These are phyloP conservation scores for Colletotrichum simmondsii DNA, from an alignment of 2,329 filamentous ascomycete species.

Conservation along the genomic window DNA sequence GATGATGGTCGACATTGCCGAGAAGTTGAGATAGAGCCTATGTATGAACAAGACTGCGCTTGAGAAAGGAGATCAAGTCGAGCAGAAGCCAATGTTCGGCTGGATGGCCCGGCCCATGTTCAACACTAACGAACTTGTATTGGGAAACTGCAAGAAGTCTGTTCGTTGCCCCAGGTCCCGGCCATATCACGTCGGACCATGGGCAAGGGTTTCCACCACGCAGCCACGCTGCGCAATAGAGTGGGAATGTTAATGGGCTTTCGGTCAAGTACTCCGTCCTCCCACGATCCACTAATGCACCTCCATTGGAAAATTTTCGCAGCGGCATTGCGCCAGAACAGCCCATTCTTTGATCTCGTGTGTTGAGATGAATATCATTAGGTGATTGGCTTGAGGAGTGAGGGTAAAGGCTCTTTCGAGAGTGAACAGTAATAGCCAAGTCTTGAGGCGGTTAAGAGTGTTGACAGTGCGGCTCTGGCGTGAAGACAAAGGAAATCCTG, in stretches of 20 bases:
- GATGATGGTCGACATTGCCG: not conserved
- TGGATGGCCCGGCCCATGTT: slow-evolving; percentile 14
- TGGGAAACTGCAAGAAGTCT: slow-evolving; percentile 14
- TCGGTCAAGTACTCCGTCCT: slow-evolving; percentile 28
- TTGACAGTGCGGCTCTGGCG: not conserved
- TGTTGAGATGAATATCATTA: not conserved
- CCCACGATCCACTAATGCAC: slow-evolving; percentile 35
- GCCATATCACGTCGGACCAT: slow-evolving; percentile 30
- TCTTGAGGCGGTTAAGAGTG: not conserved
- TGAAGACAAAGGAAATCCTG: not conserved
- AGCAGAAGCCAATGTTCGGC: slow-evolving; percentile 7
- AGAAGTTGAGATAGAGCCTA: not conserved
- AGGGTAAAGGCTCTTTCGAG: not conserved
- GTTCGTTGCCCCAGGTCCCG: not conserved
- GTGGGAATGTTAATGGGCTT: slow-evolving; percentile 20
- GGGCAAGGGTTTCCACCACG: slow-evolving; percentile 28
- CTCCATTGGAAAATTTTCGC: slow-evolving; percentile 31
- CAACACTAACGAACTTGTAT: slow-evolving; percentile 11
- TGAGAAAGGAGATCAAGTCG: slow-evolving; percentile 8
- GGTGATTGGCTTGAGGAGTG: slow-evolving; percentile 5
- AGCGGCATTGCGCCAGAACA: slow-evolving; percentile 27
- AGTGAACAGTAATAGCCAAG: not conserved
- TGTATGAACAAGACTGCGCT: slow-evolving; percentile 14
- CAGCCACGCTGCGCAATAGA: slow-evolving; percentile 24
- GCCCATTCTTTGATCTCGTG: slow-evolving; percentile 17